Base-by-base conservation (phyloP, 1,284 basidiomycete species). In the Sparassis latifolia region DNA sequence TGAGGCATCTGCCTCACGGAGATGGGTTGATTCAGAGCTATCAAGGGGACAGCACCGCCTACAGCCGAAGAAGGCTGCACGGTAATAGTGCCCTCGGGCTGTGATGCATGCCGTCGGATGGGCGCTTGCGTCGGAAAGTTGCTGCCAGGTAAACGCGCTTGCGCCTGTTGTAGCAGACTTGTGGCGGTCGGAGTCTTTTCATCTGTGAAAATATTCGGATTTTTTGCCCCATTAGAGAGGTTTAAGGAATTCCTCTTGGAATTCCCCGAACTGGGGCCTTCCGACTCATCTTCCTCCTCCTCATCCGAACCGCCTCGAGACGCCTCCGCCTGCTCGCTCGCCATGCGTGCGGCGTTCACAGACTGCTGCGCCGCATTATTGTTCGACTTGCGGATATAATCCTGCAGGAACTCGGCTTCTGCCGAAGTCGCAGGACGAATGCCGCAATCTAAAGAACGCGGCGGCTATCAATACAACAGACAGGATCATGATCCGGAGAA, bases 341-440 rank as follows among this genome's bases (percentile, higher is more conserved):
- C 80, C 53, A 78, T 69, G 49, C 85, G 82, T 44, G 81, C 80
- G 37, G 84, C 81, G 59, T 84, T 87, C 53, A 84, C 76, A 35
- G 84, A 84, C 48, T 77, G 73, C 62, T 87, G 86, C 4, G 80
- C 86, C 10, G 86, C 84, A 60, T 77, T 86, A 66, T 89, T 90
- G 73, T 92, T 91, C 5, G 89, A 87, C 66, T 89, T 89, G 61
- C 86, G 85, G 57, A 92, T 89, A 68, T 92, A 94, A 57, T 89
- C 86, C 67, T 93, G 91, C 35, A 94, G 77, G 73, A 88, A 89
- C 68, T 92, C 89, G 53, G 89, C 90, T 74, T 94, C 92, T 47
- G 87, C 82, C 55, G 85, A 82, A 41, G 89, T 91, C 20, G 89
- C 86, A 48, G 92, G 91, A 59, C 89, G 84, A 58, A 94, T 90